Evolutionary conservation across 345 rosid genomes (phyloP).

Genomic region (Dimocarpus longan): DNA sequence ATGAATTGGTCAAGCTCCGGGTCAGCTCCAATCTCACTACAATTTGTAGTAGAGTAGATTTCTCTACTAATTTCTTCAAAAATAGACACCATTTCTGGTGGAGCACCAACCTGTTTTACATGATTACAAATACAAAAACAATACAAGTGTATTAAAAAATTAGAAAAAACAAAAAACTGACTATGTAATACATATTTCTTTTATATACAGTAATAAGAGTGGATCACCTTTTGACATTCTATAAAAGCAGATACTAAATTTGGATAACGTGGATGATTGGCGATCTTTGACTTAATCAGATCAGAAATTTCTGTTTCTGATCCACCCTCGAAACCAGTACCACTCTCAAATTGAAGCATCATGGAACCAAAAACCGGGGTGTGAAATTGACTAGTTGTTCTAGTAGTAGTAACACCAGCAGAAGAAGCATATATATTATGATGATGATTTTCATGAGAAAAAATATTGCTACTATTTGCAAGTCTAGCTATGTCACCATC

Average conservation of each 20-base stretch:
- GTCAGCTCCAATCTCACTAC: slow-evolving; percentile 47
- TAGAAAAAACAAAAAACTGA: neutral
- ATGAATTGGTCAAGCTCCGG: slow-evolving; percentile 75
- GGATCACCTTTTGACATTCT: slow-evolving; percentile 59
- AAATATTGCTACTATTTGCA: slow-evolving; percentile 2
- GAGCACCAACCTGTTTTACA: slow-evolving; percentile 54
- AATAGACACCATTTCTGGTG: slow-evolving; percentile 49
- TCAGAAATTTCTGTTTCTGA: slow-evolving; percentile 29
- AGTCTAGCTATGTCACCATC: slow-evolving; percentile 8
- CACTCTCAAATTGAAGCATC: slow-evolving; percentile 29
- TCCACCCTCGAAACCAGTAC: neutral
- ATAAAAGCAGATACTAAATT: slow-evolving; percentile 57
- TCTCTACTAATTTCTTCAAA: slow-evolving; percentile 52
- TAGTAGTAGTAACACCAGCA: neutral
- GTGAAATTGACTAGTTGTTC: slow-evolving; percentile 17
- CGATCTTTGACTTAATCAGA: slow-evolving; percentile 63
- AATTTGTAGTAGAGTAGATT: slow-evolving; percentile 26
- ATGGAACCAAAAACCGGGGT: slow-evolving; percentile 20
- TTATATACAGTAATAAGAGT: neutral
- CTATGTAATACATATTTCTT: neutral
- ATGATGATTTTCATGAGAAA: slow-evolving; percentile 9
- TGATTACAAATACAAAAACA: neutral
- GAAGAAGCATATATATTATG: neutral
- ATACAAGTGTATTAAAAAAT: neutral
- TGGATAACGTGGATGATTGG: slow-evolving; percentile 65